These are phyloP conservation scores for Asterophora parasitica DNA, from an alignment of 768 basidiomycete genomes.

Conservation along the genomic window DNA sequence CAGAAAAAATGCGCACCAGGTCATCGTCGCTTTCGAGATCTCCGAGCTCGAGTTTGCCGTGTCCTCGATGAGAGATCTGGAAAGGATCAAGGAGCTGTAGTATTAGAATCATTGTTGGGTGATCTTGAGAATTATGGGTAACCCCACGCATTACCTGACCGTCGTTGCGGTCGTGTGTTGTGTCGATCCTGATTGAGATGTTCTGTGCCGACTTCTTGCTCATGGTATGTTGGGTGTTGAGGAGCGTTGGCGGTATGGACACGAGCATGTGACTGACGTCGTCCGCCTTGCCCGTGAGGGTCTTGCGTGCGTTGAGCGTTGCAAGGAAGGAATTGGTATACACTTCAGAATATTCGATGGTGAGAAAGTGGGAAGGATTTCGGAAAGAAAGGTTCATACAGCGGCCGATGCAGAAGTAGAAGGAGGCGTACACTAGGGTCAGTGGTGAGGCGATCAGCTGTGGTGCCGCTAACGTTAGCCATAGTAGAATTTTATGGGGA, in stretches of 20 bases:
- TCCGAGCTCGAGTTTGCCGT: background rate
- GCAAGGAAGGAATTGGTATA: conserved; percentile 51
- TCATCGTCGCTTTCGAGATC: conserved; percentile 3
- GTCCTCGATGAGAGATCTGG: background rate
- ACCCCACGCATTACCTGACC: background rate
- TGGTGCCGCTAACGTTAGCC: background rate
- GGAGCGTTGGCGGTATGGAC: conserved; percentile 26
- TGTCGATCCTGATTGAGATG: conserved; percentile 34
- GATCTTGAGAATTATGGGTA: background rate
- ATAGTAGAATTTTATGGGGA: background rate
- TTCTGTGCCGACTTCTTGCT: conserved; percentile 17
- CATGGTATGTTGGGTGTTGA: conserved; percentile 13
- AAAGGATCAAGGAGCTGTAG: background rate
- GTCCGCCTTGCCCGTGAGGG: conserved; percentile 27
- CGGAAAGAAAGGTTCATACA: conserved; percentile 24
- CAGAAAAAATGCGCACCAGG: background rate
- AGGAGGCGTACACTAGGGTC: conserved; percentile 44
- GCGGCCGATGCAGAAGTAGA: conserved; percentile 51
- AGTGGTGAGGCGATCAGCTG: conserved; percentile 35
- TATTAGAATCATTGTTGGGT: background rate
- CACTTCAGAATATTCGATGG: conserved; percentile 21
- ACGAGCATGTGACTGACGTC: conserved; percentile 28
- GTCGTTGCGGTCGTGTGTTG: conserved; percentile 18
- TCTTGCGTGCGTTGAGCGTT: conserved; percentile 44
- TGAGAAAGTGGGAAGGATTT: background rate